These are phyloP conservation scores for Colletotrichum acutatum DNA, from an alignment of 2,329 filamentous ascomycete species.

Conservation along the genomic window DNA sequence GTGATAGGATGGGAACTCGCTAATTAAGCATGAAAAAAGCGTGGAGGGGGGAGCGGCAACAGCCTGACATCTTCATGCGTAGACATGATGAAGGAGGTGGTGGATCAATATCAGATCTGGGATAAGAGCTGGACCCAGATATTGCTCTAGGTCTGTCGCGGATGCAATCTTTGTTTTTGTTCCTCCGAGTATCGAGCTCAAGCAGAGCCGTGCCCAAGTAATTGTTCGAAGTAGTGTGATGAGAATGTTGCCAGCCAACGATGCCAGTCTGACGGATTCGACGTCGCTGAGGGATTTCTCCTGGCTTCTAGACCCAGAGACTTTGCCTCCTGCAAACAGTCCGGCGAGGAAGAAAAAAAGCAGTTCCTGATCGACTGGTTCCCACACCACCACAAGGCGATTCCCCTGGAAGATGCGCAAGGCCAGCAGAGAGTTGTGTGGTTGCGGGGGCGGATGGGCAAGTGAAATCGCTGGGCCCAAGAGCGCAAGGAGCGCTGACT, in stretches of 20 bases:
- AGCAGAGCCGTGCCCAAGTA: background rate
- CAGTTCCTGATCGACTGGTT: constrained; percentile 24
- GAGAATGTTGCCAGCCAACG: background rate
- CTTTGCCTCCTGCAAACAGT: constrained; percentile 13
- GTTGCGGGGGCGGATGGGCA: constrained; percentile 3
- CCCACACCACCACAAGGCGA: constrained; percentile 26
- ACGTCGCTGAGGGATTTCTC: constrained; percentile 5
- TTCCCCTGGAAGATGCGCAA: constrained; percentile 26
- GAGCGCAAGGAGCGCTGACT: background rate
- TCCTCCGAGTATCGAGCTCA: background rate
- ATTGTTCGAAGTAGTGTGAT: background rate
- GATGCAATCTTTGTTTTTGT: background rate
- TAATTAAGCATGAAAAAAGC: constrained; percentile 20
- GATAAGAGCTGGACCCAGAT: constrained; percentile 3
- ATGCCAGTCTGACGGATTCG: background rate
- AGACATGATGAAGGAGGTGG: constrained; percentile 10
- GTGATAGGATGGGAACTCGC: background rate
- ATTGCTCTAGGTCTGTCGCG: constrained; percentile 9
- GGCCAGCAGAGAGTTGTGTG: constrained; percentile 15
- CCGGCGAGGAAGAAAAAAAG: background rate
- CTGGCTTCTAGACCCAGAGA: constrained; percentile 20
- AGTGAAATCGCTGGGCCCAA: constrained; percentile 3
- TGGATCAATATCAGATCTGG: constrained; percentile 17
- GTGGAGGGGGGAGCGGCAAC: constrained; percentile 9
- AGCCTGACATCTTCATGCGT: constrained; percentile 26